These are phyloP conservation scores for Tricholoma sp. DNA, from an alignment of 768 basidiomycete species.

Conservation along the genomic window DNA sequence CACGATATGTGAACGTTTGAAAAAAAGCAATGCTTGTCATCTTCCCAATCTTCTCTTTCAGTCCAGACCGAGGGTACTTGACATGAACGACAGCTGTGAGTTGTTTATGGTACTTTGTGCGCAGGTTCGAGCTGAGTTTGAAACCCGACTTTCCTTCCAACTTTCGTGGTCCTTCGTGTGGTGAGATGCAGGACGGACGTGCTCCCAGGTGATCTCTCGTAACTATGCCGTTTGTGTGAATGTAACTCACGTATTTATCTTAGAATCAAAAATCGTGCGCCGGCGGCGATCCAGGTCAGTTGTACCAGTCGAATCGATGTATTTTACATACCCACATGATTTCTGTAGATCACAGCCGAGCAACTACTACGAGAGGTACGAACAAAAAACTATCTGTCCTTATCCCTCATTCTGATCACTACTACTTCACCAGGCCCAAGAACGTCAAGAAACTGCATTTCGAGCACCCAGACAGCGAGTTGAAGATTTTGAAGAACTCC, in stretches of 20 bases:
- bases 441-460: conserved; percentile 89
- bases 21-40: too few species aligned
- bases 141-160: not conserved
- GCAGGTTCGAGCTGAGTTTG: not conserved
- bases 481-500: conserved; percentile 90
- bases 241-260: not conserved
- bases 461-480: conserved; percentile 93
- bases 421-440: conserved; percentile 68
- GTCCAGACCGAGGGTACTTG: too few species aligned
- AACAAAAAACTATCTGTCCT: not conserved
- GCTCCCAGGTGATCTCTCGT: conserved; percentile 54
- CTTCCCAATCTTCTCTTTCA: too few species aligned
- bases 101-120: not conserved
- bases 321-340: conserved; percentile 4
- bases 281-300: conserved; percentile 85
- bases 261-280: conserved; percentile 94
- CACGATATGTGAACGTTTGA: too few species aligned
- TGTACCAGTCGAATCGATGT: not conserved
- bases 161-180: not conserved
- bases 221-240: not conserved
- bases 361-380: conserved; percentile 91
- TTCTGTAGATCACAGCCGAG: conserved; percentile 87
- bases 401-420: not conserved
- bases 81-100: too few species aligned
- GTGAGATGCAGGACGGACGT: conserved; percentile 70